Evolutionary conservation across 139 green algal genomes (phyloP), one percentile per base, ranked within the genome.

Genomic region (Desmodesmus armatus): DNA sequence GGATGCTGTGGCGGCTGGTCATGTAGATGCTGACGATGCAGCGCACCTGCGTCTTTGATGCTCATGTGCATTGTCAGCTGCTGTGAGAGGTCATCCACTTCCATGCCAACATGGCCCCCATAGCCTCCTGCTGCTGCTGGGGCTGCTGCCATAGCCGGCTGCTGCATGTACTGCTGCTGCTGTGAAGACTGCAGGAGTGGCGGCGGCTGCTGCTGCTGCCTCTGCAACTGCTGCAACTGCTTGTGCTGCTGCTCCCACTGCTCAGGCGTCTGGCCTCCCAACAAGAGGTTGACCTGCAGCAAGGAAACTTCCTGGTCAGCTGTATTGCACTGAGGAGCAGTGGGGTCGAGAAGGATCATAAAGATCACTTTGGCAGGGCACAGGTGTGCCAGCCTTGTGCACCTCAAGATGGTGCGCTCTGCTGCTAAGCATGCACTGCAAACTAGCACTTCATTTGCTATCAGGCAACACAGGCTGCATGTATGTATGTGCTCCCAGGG

Each of bases 61-160:
- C 40, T 67, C 76, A 82, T 73, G 53, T 6, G 15, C 40, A 37
- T 43, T 6, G 33, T 58, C 55, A 82, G 71, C 33, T 51, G 76
- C 55, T 82, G 76, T 29, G 76, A 82, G 25, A 82, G 53, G 21
- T 58, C 33, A 49, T 81, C 17, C 31, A 81, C 7, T 33, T 81
- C 74, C 5, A 19, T n/a, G 15, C 47, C 44, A 11, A 47, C 76
- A 15, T 55, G 37, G 72, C 9, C 31, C 23, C 35, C 51, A 47
- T 11, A 9, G 23, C 25, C 33, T 33, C 29, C 31, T 49, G 66
- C 35, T 74, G 66, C 66, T 74, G 66, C 58, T 66, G 23, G n/a
- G 35, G 17, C 60, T 25, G n/a, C n/a, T 69, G n/a, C n/a, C 60
- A 69, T 6, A 5, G 60, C 3, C 25, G 58, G n/a, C 17, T n/a